phyloP scores from a whole-genome alignment of 2,329 filamentous ascomycete species.

The Colletotrichum musae region DNA sequence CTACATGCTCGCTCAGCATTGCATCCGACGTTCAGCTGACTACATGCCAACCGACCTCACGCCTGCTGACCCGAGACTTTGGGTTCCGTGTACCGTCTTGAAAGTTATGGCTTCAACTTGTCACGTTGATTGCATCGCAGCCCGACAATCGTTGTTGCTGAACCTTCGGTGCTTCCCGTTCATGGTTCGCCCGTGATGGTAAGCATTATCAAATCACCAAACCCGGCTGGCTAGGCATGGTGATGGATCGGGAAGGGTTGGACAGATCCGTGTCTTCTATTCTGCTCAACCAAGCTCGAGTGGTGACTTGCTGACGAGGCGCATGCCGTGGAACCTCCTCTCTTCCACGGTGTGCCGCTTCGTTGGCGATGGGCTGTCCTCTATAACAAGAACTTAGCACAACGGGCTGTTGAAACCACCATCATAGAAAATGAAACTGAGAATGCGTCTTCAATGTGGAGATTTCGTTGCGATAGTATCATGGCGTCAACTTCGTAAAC shows the following conservation, averaged over 20 bases:
- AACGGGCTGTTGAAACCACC: too few species aligned
- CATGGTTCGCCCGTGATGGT: too few species aligned
- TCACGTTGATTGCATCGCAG: neutral
- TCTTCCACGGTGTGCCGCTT: neutral
- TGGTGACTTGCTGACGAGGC: neutral
- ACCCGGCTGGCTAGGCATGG: too few species aligned
- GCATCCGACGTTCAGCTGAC: slow-evolving; percentile 22
- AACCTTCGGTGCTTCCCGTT: neutral
- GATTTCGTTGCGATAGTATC: too few species aligned
- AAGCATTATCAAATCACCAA: too few species aligned
- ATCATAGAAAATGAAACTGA: too few species aligned
- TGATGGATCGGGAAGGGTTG: too few species aligned
- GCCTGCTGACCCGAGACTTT: slow-evolving; percentile 1
- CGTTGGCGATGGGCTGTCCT: neutral
- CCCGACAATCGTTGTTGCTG: neutral
- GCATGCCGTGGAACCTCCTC: slow-evolving; percentile 19
- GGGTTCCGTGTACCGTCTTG: neutral
- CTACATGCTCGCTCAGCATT: slow-evolving; percentile 12
- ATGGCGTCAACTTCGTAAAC: too few species aligned
- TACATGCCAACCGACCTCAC: slow-evolving; percentile 6
- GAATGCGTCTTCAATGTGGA: too few species aligned
- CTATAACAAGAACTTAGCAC: too few species aligned
- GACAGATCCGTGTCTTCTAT: too few species aligned
- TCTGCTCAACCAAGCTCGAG: too few species aligned
- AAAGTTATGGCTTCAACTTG: neutral